Evolutionary conservation across 805 yeast species (phyloP), one percentile per base, ranked within the genome.

Genomic region (Yarrowia sp.): DNA sequence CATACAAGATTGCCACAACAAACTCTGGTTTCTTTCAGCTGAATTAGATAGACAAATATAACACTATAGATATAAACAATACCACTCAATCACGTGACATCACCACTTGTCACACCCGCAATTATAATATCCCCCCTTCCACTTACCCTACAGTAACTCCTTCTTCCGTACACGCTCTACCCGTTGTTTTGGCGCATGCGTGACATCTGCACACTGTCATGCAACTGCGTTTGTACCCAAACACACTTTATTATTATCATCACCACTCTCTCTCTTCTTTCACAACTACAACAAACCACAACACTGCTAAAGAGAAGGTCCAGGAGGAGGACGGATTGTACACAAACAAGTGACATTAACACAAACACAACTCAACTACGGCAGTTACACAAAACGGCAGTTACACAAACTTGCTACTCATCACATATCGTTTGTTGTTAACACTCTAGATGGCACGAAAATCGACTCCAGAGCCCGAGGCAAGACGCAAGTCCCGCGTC

Each of bases 151-250:
- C 28, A 22, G 28, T 22, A 22, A 5, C 28, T 22, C 28, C 28
- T 22, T 22, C 28, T 22, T 5, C 28, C 4, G 28, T 22, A 35
- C 55, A 48, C 55, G 55, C 8, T 11, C n/a, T 8, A 18, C 60
- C 28, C 22, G 60, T 51, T 51, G 60, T 51, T 51, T 51, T 51
- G 60, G 60, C 60, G 60, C 17, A 38, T 38, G 60, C 60, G n/a
- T 51, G n/a, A 6, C 13, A 38, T 10, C 15, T 38, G 60, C 60
- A 38, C 15, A 14, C 4, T 38, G 4, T n/a, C 18, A 22, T 51
- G 60, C 60, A 51, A 28, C n/a, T 38, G 60, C 44, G 35, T 28
- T 51, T 51, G 44, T 51, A 38, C 44, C 60, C 38, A 51, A 51
- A 51, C 60, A 51, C 39, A 35, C 18, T 39, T 38, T 51, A 48